phyloP scores from a whole-genome alignment of 2,329 filamentous ascomycete genomes.

The Hymenoscyphus fraxineus region DNA sequence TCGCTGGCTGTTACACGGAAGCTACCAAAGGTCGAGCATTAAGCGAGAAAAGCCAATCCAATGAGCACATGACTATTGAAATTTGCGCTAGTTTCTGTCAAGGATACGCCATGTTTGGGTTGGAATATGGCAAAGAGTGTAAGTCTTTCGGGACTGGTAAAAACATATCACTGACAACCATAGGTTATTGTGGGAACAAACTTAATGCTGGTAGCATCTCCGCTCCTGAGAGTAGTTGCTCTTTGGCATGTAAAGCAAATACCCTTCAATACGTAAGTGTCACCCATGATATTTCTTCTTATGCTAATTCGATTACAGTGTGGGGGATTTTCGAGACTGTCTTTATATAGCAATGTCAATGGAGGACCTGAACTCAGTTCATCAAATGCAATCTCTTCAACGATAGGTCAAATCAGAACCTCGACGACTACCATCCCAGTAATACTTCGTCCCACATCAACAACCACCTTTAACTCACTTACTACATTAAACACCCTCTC shows the following conservation, averaged over 20 bases:
- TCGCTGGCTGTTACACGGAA: conserved; percentile 32
- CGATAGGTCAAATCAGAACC: neutral
- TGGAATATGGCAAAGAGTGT: conserved; percentile 37
- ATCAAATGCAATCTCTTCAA: neutral
- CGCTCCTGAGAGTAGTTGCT: conserved; percentile 27
- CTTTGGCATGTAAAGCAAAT: conserved; percentile 25
- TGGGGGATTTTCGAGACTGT: conserved; percentile 23
- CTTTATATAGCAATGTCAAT: conserved; percentile 21
- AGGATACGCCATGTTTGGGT: conserved; percentile 35
- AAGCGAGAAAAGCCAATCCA: conserved; percentile 16
- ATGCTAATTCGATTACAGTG: conserved; percentile 18
- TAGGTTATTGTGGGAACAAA: conserved; percentile 30
- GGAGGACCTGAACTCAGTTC: neutral
- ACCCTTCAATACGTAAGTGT: conserved; percentile 24
- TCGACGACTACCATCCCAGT: neutral
- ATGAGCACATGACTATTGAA: conserved; percentile 32
- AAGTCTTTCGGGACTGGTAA: neutral
- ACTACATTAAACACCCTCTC: neutral
- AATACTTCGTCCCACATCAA: neutral
- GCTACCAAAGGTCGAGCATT: conserved; percentile 25
- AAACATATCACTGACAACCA: neutral
- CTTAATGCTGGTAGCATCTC: conserved; percentile 24
- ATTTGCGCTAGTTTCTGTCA: conserved; percentile 29
- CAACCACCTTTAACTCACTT: neutral
- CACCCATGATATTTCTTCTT: conserved; percentile 18